Percentiles rank a stretch among this genome's conserved stretches.
Evolutionary conservation across 2,329 filamentous ascomycete genomes (phyloP).

Genomic region (Stachybotrys echinatus): DNA sequence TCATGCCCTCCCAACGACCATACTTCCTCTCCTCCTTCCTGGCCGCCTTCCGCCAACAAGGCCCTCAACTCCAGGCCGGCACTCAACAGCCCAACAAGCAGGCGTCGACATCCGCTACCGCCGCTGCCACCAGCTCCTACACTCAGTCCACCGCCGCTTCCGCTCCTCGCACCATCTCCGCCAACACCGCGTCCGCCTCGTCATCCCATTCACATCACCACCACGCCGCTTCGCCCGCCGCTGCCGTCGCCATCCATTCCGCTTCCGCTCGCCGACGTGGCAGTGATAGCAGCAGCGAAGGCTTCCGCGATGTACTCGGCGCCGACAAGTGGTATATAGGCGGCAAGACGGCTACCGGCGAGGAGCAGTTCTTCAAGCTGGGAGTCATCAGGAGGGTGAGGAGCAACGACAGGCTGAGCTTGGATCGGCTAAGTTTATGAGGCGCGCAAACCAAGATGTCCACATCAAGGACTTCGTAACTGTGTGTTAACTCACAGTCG

Average conservation of each 20-base stretch:
- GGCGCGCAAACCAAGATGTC: not conserved
- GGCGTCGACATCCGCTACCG: slow-evolving; percentile 18
- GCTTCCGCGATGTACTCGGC: slow-evolving; percentile 66
- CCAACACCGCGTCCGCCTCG: slow-evolving; percentile 15
- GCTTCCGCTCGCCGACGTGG: slow-evolving; percentile 49
- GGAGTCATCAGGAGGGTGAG: slow-evolving; percentile 68
- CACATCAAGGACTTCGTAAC: too few species aligned
- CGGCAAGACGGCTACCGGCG: slow-evolving; percentile 68
- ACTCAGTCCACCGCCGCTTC: slow-evolving; percentile 12
- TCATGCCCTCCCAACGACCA: slow-evolving; percentile 48
- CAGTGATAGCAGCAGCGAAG: slow-evolving; percentile 70
- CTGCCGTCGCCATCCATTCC: slow-evolving; percentile 35
- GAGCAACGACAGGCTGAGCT: slow-evolving; percentile 68
- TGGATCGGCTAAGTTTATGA: slow-evolving; percentile 72
- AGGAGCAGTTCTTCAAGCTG: slow-evolving; percentile 77
- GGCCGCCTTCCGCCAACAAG: slow-evolving; percentile 47
- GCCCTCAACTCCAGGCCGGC: slow-evolving; percentile 26
- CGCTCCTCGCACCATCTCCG: slow-evolving; percentile 14
- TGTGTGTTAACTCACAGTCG: too few species aligned
- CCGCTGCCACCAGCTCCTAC: slow-evolving; percentile 19
- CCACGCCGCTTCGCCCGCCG: slow-evolving; percentile 9
- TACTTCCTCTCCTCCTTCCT: slow-evolving; percentile 54
- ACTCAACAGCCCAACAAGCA: slow-evolving; percentile 24
- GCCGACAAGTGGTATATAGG: slow-evolving; percentile 81
- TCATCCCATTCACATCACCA: slow-evolving; percentile 17